Evolutionary conservation across 441 rosid genomes (phyloP).

Genomic region (California macrophylla): DNA sequence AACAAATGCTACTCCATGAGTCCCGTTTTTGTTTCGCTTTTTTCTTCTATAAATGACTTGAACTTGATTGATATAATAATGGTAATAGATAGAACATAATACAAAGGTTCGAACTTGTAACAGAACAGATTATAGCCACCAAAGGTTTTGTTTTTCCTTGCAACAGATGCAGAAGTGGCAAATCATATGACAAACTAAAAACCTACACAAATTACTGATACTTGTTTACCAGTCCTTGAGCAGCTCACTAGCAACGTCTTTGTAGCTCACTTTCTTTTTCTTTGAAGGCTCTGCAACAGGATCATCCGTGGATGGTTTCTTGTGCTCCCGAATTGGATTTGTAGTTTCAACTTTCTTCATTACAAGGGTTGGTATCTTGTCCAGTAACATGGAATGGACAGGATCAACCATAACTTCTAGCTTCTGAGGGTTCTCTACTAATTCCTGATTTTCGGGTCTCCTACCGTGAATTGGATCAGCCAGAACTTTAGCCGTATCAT

Average conservation of each 20-base stretch:
- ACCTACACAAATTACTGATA: neutral
- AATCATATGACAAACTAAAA: neutral
- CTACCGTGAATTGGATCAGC: neutral
- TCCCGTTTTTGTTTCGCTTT: too few species aligned
- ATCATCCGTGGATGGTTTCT: constrained; percentile 18
- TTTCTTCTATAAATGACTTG: too few species aligned
- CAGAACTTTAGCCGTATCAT: neutral
- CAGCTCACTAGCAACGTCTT: constrained; percentile 52
- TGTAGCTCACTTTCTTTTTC: constrained; percentile 86
- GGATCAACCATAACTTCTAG: constrained; percentile 51
- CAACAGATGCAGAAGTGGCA: neutral
- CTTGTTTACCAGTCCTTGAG: constrained; percentile 45
- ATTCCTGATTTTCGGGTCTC: constrained; percentile 1
- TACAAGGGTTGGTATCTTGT: constrained; percentile 82
- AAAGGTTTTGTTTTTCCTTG: neutral
- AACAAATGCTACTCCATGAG: too few species aligned
- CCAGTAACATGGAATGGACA: constrained; percentile 63
- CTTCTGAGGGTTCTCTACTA: constrained; percentile 24
- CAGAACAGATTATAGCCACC: neutral
- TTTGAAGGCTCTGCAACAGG: constrained; percentile 17
- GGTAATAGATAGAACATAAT: neutral
- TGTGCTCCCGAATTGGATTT: constrained; percentile 9
- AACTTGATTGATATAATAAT: too few species aligned
- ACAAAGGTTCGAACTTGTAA: neutral
- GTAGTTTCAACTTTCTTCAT: constrained; percentile 29